Base-by-base conservation (phyloP, 108 stramenopile species). In the Skeletonema grethae region DNA sequence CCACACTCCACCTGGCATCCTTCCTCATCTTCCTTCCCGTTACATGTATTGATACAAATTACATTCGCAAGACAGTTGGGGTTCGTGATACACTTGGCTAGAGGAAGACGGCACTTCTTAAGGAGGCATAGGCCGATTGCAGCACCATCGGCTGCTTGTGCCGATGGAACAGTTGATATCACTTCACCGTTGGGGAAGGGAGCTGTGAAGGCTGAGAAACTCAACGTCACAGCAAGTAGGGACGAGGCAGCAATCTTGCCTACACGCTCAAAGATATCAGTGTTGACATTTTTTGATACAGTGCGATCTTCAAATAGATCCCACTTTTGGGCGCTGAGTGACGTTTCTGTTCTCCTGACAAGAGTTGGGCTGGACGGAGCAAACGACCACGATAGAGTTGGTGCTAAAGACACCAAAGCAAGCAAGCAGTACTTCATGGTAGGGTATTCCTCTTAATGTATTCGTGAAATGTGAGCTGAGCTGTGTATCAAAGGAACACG, bases 1-100 rank as follows among this genome's bases (percentile, higher is more conserved):
- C 97, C 97, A 78, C 97, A 98, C 63, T 95, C 83, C 72, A 98
- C 96, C 77, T 98, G 96, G 66, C 97, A 98, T 58, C 82, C 95
- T 12, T 83, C 86, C 62, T 97, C 96, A 63, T 98, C 97, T 41
- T 79, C 72, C 25, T 79, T 77, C 28, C 88, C 90, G 62, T 92
- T 95, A 80, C 95, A 96, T 5, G 90, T 86, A 78, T 98, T 95
- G 70, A 98, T 92, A 72, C 97, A 98, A 62, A 94, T 84, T 25
- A 98, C 94, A 80, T 98, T 97, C 59, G 96, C 97, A 25, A 97
- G 79, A 68, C 96, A 97, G 67, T 93, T 94, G 62, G 96, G 97
- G 75, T 94, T 95, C 8, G 85, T 48, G 60, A 97, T 87, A 69
- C 97, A 97, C 66, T 90, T 90, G 34, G 84, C 87, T 11, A 97